These are phyloP conservation scores for Penicillium soppii DNA, from an alignment of 495 filamentous ascomycete genomes.

Conservation along the genomic window DNA sequence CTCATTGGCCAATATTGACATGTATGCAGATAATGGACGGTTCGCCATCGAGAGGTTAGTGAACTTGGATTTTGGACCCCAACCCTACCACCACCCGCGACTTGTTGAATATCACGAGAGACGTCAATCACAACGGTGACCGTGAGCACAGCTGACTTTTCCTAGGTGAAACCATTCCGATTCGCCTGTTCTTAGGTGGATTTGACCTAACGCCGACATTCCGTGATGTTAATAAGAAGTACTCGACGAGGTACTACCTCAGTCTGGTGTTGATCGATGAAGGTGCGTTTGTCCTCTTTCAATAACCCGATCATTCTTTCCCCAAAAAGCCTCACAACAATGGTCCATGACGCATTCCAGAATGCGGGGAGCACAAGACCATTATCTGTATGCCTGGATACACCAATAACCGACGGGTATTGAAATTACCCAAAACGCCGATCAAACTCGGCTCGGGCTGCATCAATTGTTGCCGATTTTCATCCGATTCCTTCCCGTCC, in stretches of 20 bases:
- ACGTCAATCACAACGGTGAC: background rate
- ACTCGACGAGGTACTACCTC: conserved; percentile 96
- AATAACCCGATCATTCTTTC: conserved; percentile 1
- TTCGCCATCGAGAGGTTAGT: conserved; percentile 81
- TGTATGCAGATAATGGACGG: conserved; percentile 89
- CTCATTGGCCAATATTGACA: background rate
- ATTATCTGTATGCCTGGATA: background rate
- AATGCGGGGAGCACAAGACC: conserved; percentile 2
- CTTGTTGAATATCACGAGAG: background rate
- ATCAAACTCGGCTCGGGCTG: conserved; percentile 13
- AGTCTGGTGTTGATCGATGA: conserved; percentile 96
- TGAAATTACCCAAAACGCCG: conserved; percentile 20
- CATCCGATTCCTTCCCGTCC: conserved; percentile 6
- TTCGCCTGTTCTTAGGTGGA: conserved; percentile 93
- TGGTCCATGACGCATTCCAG: background rate
- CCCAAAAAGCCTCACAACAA: background rate
- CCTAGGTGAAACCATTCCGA: conserved; percentile 91
- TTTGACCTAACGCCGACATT: conserved; percentile 98
- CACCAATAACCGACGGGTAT: conserved; percentile 45
- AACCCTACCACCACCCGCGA: background rate
- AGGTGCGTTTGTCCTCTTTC: conserved; percentile 60
- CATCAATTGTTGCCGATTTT: conserved; percentile 9
- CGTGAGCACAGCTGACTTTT: conserved; percentile 23
- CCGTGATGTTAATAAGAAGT: conserved; percentile 99
- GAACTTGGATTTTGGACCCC: background rate